Base-by-base conservation (phyloP, 2,329 filamentous ascomycete genomes). In the Metarhizium sp. region DNA sequence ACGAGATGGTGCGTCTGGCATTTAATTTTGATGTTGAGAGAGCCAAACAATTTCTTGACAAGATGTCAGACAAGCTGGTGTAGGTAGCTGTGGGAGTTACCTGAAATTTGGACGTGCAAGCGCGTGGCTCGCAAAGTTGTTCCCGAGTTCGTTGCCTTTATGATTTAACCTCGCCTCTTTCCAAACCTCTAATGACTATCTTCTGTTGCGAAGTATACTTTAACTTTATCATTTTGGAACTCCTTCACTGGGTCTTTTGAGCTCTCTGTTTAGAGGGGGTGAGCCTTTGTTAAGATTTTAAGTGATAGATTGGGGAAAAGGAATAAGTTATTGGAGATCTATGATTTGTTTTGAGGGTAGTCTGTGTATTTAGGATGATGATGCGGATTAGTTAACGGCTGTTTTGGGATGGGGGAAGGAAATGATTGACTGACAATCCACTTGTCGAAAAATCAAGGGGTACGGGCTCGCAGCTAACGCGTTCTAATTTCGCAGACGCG, bases 1-100 rank as follows among this genome's bases (percentile, higher is more conserved):
- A 3, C 10, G 47, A 47, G 14, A 60, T 60, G 49, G 56, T 54
- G 40, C 52, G 52, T 2, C 47, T 59, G 3, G 58, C 56, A 2
- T 58, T 58, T 51, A 53, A 47, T n/a, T 52, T 57, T 13, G 45
- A 52, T 36, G 53, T 20, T 36, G 29, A 50, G 36, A 16, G 20
- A 43, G 25, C 45, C 5, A n/a, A 47, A 3, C 2, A 30, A 29
- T 47, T 32, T 30, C 45, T 47, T 13, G 45, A n/a, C 0, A 29
- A n/a, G 2, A 29, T 47, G 45, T 47, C 10, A 30, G 6, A 29
- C 45, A 47, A 47, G 3, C 6, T 29, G 45, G 45, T 47, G 42
- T 11, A 45, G 45, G 25, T 47, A 20, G 45, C 1, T 29, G 45
- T 47, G 45, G 13, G 2, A 16, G 3, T 30, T 2, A 30, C 45